phyloP scores from a whole-genome alignment of 1,139 yeast species.

The Zygoascus sp. region DNA sequence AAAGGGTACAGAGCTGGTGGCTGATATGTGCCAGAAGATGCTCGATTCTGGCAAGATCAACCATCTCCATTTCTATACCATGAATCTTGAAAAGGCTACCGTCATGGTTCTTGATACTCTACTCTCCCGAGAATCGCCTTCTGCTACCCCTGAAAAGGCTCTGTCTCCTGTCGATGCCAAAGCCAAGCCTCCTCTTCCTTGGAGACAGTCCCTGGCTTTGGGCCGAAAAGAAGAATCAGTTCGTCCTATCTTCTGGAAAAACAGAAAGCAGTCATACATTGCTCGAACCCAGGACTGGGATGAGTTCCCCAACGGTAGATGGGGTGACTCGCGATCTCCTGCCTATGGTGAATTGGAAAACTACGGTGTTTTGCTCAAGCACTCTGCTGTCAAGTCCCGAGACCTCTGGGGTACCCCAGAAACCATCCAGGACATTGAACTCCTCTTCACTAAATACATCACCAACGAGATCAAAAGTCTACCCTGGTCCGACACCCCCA shows the following conservation, averaged over 20 bases:
- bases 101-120: constrained; percentile 79
- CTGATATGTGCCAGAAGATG: constrained; percentile 75
- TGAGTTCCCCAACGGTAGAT: constrained; percentile 91
- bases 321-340: constrained; percentile 93
- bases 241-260: constrained; percentile 95
- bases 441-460: constrained; percentile 60
- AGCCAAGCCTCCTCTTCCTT: constrained; percentile 50
- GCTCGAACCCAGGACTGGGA: constrained; percentile 92
- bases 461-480: constrained; percentile 66
- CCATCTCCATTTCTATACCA: constrained; percentile 92
- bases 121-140: constrained; percentile 37
- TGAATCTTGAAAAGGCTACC: constrained; percentile 90
- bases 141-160: constrained; percentile 23
- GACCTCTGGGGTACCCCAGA: constrained; percentile 87
- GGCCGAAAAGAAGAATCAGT: constrained; percentile 76
- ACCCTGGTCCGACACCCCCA: constrained; percentile 95
- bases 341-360: constrained; percentile 85
- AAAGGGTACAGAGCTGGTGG: constrained; percentile 75
- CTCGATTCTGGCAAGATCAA: constrained; percentile 65
- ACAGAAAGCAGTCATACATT: constrained; percentile 85
- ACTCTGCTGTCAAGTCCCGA: constrained; percentile 60
- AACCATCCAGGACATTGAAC: constrained; percentile 52
- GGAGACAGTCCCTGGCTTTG: constrained; percentile 88
- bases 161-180: constrained; percentile 17
- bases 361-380: constrained; percentile 48